Evolutionary conservation across 2,329 filamentous ascomycete species (phyloP).

Genomic region (Metarhizium sp.): DNA sequence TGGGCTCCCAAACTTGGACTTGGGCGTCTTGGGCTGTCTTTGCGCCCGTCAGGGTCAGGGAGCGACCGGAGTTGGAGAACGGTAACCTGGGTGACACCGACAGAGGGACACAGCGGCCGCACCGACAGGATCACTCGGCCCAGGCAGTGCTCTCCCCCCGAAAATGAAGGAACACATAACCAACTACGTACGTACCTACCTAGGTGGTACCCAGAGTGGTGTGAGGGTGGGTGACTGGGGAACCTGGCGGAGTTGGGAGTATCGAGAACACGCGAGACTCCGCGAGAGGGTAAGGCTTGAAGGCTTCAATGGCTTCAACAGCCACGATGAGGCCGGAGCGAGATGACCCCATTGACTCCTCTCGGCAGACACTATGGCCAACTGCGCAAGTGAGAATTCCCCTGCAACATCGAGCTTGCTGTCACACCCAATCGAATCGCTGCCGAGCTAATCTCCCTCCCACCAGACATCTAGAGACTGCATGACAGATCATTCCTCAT

Average conservation of each 20-base stretch:
- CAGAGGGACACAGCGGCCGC: not conserved
- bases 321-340: not conserved
- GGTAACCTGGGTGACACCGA: not conserved
- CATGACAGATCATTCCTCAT: not conserved
- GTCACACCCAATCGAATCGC: not conserved
- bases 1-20: not conserved
- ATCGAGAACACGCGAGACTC: not conserved
- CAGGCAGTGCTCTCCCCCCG: not conserved
- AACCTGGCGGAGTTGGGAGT: not conserved
- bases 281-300: too few species aligned
- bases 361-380: not conserved
- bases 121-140: not conserved
- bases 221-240: not conserved
- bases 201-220: too few species aligned
- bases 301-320: too few species aligned
- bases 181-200: too few species aligned
- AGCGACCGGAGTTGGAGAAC: not conserved
- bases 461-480: not conserved
- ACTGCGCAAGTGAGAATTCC: not conserved
- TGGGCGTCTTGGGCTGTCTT: not conserved
- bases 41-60: not conserved
- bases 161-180: not conserved
- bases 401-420: not conserved
- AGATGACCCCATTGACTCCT: not conserved
- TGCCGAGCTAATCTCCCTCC: not conserved